Evolutionary conservation across 768 basidiomycete species (phyloP).

Genomic region (Phallus indusiatus): DNA sequence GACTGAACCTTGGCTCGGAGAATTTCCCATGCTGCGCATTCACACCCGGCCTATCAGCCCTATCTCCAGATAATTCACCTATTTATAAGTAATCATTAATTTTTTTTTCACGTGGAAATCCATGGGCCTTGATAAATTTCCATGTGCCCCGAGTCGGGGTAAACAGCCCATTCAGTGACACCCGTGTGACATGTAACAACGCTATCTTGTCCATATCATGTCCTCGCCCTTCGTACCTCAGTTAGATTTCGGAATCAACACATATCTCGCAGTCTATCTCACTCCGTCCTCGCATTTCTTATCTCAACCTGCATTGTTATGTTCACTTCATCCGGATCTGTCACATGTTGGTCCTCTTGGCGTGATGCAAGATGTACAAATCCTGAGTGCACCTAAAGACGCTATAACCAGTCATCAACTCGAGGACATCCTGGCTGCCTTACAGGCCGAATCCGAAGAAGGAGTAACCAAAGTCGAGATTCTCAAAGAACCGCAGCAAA

Average conservation of each 20-base stretch:
- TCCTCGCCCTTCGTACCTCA: neutral
- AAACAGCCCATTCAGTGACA: neutral
- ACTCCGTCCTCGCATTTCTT: slow-evolving; percentile 25
- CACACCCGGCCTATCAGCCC: too few relatives aligned
- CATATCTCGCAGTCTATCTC: slow-evolving; percentile 35
- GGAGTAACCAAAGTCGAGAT: slow-evolving; percentile 27
- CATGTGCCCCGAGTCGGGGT: neutral
- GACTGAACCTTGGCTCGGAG: too few relatives aligned
- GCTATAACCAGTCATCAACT: slow-evolving; percentile 23
- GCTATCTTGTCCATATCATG: neutral
- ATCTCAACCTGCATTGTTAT: slow-evolving; percentile 23
- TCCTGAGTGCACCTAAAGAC: slow-evolving; percentile 33
- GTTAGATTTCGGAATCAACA: slow-evolving; percentile 30
- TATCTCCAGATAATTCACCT: too few relatives aligned
- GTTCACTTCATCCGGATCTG: slow-evolving; percentile 25
- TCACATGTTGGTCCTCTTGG: slow-evolving; percentile 33
- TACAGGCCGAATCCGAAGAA: slow-evolving; percentile 22
- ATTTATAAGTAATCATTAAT: too few relatives aligned
- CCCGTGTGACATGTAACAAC: neutral
- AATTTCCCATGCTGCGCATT: too few relatives aligned
- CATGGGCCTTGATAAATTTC: too few relatives aligned
- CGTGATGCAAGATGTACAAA: slow-evolving; percentile 32
- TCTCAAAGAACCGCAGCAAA: slow-evolving; percentile 24
- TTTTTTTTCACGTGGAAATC: too few relatives aligned
- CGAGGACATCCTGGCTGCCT: slow-evolving; percentile 22